Evolutionary conservation across 2,329 filamentous ascomycete species (phyloP), one percentile per base, ranked within the genome.

Genomic region (Penicillium sp.): DNA sequence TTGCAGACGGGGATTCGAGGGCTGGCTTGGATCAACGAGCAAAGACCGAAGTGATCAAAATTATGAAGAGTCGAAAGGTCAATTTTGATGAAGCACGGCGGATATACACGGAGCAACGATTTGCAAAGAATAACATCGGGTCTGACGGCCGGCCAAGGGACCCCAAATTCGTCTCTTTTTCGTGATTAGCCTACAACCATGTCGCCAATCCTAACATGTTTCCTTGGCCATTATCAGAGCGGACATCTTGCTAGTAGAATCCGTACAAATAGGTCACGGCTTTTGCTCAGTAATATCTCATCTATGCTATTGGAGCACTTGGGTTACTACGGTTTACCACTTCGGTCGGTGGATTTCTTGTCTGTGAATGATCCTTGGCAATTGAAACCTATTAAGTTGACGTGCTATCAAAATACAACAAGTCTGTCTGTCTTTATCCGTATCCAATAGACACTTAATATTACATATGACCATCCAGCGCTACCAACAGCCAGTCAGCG

Each of bases 111-210:
- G 89, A 97, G 78, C 86, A 89, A 68, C 82, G 87, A 57, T 96
- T 99, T 78, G 86, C 86, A 72, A 91, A 87, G 72, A 91, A 96
- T 69, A 90, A 90, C 51, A 97, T 99, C 72, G 91, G 88, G 1
- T 83, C 89, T 6, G 94, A 99, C 75, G 94, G 94, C 5, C 79
- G 88, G 67, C 94, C 94, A 61, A 84, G 87, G 72, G 93, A 97
- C 79, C 92, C 93, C 61, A 97, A 97, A 80, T 96, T 96, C 72
- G 92, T 97, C 59, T 96, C 90, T 72, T 97, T 97, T 77, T 90
- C 88, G 59, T 89, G 71, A 82, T 42, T 31, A 33, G 29, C 53
- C 51, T 23, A 29, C 31, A 39, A 31, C 27, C 17, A 29, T 49
- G 42, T 39, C 49, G 38, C 19, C 25, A 25, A 12, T 49, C 21